Base-by-base conservation (phyloP, 768 basidiomycete species). In the Saitozyma sp. region DNA sequence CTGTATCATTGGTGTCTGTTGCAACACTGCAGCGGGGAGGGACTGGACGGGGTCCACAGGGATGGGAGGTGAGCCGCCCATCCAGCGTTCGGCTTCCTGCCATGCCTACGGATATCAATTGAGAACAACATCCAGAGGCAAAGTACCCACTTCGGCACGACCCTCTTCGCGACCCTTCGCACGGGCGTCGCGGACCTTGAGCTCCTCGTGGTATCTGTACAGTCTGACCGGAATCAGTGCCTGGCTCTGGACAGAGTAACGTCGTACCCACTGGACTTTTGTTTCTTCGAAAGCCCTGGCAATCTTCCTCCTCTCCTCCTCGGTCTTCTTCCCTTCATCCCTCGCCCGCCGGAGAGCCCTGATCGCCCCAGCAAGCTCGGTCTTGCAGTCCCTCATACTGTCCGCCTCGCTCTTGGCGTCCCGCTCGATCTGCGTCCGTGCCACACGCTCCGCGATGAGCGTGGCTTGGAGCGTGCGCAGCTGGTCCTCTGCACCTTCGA, bases 361-460 rank as follows among this genome's bases (percentile, higher is more conserved):
- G 0, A 79, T 69, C 16, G 78, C 78, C 50, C 65, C 68, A 13
- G 75, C 73, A 58, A 77, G 60, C 58, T 79, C 78, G 40, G 66
- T 67, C 54, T 70, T 62, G 45, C 73, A 77, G 13, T 69, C 66
- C 60, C 66, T 68, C 45, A 76, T 72, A 40, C 75, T 65, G 52
- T 76, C 70, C 9, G 62, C 60, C 41, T 62, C 59, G 11, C 62
- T 54, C 9, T 65, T 57, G 17, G 63, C 61, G 40, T 66, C 61
- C 40, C 64, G 56, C 55, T 77, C 75, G n/a, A 76, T 58, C 51
- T 76, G 67, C 3, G 61, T 66, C 41, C 75, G 54, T 6, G 68
- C 72, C n/a, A 78, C 76, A 49, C 69, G 65, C 56, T 79, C 78
- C 38, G 78, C 75, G 13, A 79, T 76, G 17, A 79, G 54, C 20